Percentiles rank a stretch among this genome's conserved stretches.
Evolutionary conservation across 2,329 filamentous ascomycete genomes (phyloP).

Genomic region (Pseudogymnoascus destructans): DNA sequence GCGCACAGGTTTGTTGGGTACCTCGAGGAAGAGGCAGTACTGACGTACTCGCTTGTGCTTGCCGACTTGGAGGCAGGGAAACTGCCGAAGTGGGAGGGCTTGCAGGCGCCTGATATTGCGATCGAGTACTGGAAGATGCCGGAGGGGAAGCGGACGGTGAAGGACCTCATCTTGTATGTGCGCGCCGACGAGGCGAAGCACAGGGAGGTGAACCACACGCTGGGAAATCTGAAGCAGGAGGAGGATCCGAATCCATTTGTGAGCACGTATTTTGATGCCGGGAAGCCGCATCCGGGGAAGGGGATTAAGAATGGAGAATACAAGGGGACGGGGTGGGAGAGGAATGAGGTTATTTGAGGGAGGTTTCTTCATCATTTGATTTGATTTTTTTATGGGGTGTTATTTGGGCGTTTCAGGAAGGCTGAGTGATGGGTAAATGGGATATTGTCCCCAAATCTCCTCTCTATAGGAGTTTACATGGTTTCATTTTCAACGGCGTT

Average conservation of each 20-base stretch:
- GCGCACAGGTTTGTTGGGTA: constrained; percentile 95
- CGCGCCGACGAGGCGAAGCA: constrained; percentile 83
- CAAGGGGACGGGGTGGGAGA: constrained; percentile 66
- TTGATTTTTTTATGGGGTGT: not conserved
- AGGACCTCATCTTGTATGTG: constrained; percentile 76
- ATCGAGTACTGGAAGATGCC: constrained; percentile 92
- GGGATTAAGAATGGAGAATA: constrained; percentile 43
- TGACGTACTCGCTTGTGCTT: constrained; percentile 87
- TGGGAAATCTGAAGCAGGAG: constrained; percentile 75
- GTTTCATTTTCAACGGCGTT: not conserved
- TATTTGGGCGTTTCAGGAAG: not conserved
- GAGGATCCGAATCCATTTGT: constrained; percentile 89
- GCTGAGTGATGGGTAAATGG: not conserved
- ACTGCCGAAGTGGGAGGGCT: constrained; percentile 67
- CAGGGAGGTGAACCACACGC: constrained; percentile 88
- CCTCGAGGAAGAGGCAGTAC: constrained; percentile 90
- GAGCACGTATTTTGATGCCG: constrained; percentile 61
- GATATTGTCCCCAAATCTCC: not conserved
- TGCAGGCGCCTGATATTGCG: constrained; percentile 77
- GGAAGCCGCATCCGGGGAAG: constrained; percentile 55
- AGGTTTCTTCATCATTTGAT: not conserved
- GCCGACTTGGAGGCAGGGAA: constrained; percentile 75
- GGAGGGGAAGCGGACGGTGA: constrained; percentile 68
- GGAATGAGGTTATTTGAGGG: constrained; percentile 58
- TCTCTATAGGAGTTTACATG: not conserved